These are phyloP conservation scores for Penicillium freii DNA, from an alignment of 2,329 filamentous ascomycete species.

Conservation along the genomic window DNA sequence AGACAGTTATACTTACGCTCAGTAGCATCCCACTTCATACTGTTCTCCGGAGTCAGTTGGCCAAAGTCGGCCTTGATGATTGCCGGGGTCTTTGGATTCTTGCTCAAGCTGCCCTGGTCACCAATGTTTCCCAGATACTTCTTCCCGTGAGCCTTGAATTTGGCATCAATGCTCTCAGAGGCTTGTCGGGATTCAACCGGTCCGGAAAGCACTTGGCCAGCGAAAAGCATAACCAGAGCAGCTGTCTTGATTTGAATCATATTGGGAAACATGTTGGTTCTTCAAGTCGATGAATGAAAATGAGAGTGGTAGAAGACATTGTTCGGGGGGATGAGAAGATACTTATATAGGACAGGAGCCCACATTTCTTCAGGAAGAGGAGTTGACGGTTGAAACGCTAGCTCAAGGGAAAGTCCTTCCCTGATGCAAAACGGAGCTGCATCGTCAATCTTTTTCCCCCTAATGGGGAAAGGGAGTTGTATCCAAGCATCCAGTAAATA, in stretches of 20 bases:
- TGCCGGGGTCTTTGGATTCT: conserved; percentile 60
- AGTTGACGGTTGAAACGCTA: not conserved
- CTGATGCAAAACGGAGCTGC: not conserved
- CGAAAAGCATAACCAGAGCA: conserved; percentile 9
- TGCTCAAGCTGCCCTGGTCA: conserved; percentile 54
- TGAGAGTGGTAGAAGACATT: not conserved
- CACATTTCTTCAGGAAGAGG: not conserved
- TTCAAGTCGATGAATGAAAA: not conserved
- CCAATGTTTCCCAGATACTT: conserved; percentile 62
- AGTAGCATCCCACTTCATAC: conserved; percentile 62
- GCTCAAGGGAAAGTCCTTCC: not conserved
- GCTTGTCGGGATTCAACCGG: conserved; percentile 14
- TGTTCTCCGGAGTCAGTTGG: conserved; percentile 63
- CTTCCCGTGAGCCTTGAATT: conserved; percentile 62
- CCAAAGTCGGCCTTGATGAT: conserved; percentile 61
- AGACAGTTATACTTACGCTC: conserved; percentile 45
- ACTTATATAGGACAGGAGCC: not conserved
- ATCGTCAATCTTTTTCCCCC: not conserved
- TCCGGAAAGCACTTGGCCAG: not conserved
- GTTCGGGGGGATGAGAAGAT: not conserved
- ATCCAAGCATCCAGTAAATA: not conserved
- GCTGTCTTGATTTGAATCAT: conserved; percentile 13
- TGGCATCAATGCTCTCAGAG: conserved; percentile 49
- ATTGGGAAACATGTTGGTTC: not conserved
- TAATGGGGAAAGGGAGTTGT: not conserved